Conservation (phyloP, 495 filamentous ascomycete genomes). For the Cladorrhinum samala region DNA sequence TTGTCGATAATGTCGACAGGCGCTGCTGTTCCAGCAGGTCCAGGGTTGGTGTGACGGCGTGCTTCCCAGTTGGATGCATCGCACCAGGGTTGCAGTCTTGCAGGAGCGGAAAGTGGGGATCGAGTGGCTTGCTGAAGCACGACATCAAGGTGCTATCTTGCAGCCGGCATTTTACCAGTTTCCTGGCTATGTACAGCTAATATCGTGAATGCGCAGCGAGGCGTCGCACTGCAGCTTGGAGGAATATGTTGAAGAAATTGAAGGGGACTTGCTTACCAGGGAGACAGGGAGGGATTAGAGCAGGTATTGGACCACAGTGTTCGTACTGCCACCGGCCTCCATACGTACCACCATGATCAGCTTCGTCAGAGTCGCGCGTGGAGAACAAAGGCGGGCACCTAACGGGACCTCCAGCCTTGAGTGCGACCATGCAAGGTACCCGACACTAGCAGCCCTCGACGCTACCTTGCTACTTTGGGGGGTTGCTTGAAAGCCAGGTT, state of each 20-base stretch:
- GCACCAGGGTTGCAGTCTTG: conserved; percentile 18
- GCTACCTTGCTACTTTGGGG: too few relatives aligned
- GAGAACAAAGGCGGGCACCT: background rate
- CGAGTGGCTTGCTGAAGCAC: conserved; percentile 14
- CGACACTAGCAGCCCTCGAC: conserved; percentile 15
- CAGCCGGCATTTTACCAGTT: conserved; percentile 35
- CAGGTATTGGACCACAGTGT: background rate
- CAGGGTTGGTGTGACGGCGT: background rate
- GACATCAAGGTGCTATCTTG: conserved; percentile 11
- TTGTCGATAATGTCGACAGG: background rate
- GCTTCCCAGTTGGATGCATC: background rate
- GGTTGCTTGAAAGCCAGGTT: conserved; percentile 13
- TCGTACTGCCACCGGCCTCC: too few relatives aligned
- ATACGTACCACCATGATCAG: conserved; percentile 11
- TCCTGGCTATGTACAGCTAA: conserved; percentile 26
- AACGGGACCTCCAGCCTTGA: background rate
- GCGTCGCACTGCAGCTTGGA: conserved; percentile 24
- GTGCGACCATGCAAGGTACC: conserved; percentile 27
- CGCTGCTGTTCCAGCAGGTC: background rate
- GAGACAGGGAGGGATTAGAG: background rate
- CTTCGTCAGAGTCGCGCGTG: conserved; percentile 10
- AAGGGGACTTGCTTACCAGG: conserved; percentile 6
- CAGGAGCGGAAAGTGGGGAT: conserved; percentile 25
- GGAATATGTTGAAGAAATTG: conserved; percentile 21
- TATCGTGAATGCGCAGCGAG: conserved; percentile 12